Percentiles rank a stretch among this genome's conserved stretches.
These are phyloP conservation scores for Wickerhamiella siamensis DNA, from an alignment of 805 yeast species.

Conservation along the genomic window DNA sequence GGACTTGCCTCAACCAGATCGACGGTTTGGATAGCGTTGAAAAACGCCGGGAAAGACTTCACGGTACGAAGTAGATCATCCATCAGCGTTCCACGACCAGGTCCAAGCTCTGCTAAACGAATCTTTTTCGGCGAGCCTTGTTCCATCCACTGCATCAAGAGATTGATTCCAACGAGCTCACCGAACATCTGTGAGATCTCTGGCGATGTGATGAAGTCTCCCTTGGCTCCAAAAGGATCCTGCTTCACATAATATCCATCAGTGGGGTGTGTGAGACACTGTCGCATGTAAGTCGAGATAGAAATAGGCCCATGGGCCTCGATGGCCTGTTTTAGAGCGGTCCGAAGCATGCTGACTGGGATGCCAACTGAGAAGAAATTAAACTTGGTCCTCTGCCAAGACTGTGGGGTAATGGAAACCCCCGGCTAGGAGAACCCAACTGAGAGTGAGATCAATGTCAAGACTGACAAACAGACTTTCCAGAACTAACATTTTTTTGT, in stretches of 20 bases:
- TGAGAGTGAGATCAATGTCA: no score
- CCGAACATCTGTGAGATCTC: conserved; percentile 82
- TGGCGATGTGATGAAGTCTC: conserved; percentile 77
- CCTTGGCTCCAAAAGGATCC: conserved; percentile 53
- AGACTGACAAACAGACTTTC: no score
- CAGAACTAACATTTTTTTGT: no score
- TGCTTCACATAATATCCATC: conserved; percentile 67
- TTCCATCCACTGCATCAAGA: conserved; percentile 35
- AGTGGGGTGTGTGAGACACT: conserved; percentile 64
- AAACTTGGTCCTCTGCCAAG: no score
- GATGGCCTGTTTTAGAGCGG: conserved; percentile 12
- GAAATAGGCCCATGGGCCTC: conserved; percentile 65
- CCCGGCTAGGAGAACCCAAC: no score
- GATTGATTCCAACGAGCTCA: conserved; percentile 68
- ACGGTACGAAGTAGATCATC: conserved; percentile 36
- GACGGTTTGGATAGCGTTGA: conserved; percentile 25
- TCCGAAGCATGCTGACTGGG: no score
- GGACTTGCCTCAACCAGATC: conserved; percentile 60
- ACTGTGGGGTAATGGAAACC: no score
- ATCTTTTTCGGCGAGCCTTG: conserved; percentile 40
- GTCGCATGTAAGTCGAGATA: conserved; percentile 61
- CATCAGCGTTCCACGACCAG: conserved; percentile 73
- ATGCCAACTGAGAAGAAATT: no score
- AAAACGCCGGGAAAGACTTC: conserved; percentile 23
- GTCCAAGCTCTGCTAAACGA: conserved; percentile 64